Conservation (phyloP, 2,329 filamentous ascomycete species). For the Ophiosphaerella korrae region DNA sequence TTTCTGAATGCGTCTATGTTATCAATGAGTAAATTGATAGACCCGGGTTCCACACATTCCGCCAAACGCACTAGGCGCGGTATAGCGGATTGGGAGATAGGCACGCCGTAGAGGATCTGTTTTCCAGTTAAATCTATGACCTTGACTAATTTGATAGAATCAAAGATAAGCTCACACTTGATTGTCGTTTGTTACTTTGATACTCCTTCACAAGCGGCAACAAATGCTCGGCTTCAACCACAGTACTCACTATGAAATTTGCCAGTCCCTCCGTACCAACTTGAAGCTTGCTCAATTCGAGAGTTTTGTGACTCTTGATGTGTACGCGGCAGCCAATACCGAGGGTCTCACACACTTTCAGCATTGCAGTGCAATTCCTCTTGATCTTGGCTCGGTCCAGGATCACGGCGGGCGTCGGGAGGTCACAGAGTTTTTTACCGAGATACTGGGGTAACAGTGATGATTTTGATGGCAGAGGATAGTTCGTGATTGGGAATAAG, state of each 20-base stretch:
- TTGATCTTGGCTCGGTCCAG: constrained; percentile 70
- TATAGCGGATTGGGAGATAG: constrained; percentile 66
- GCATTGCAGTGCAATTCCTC: constrained; percentile 73
- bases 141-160: no score
- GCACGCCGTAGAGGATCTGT: constrained; percentile 73
- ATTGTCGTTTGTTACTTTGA: constrained; percentile 56
- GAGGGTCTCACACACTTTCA: constrained; percentile 64
- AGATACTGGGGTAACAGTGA: constrained; percentile 52
- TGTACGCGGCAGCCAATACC: constrained; percentile 74
- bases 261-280: constrained; percentile 62
- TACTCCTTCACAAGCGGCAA: constrained; percentile 65
- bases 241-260: constrained; percentile 73
- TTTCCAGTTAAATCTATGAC: no score
- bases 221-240: constrained; percentile 74
- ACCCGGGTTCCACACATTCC: constrained; percentile 56
- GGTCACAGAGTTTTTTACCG: constrained; percentile 63
- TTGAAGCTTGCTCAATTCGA: constrained; percentile 70
- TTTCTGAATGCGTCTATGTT: constrained; percentile 58
- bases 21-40: constrained; percentile 71
- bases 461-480: constrained; percentile 19
- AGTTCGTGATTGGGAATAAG: constrained; percentile 4
- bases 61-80: constrained; percentile 64
- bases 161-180: constrained; percentile 58
- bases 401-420: constrained; percentile 70
- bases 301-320: constrained; percentile 85